A percentile compares a stretch with the other conserved stretches of the same genome.
Conservation (phyloP, 2,329 filamentous ascomycete genomes). For the Cladosporium halotolerans region DNA sequence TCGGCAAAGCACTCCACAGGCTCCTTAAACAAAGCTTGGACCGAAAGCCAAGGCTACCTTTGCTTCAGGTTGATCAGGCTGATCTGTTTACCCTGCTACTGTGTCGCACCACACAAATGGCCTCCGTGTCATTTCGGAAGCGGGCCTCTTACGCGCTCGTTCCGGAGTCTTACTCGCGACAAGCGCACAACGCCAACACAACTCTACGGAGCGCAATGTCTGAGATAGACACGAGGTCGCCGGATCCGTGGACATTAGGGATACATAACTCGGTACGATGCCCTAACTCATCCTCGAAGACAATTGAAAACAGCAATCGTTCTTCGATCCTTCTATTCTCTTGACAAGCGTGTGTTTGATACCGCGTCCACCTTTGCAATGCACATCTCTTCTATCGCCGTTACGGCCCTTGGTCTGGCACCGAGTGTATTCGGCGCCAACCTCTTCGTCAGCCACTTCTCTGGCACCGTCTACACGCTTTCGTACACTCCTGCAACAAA, state of each 20-base stretch:
- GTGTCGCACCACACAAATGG: slow-evolving; percentile 1
- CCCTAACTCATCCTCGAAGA: background rate
- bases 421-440: slow-evolving; percentile 5
- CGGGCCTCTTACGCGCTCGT: background rate
- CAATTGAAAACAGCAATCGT: background rate
- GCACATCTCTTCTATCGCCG: slow-evolving; percentile 5
- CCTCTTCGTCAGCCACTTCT: slow-evolving; percentile 10
- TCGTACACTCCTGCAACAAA: slow-evolving; percentile 7
- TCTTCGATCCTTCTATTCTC: background rate
- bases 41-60: slow-evolving; percentile 1
- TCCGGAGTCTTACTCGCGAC: slow-evolving; percentile 10
- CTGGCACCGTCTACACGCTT: slow-evolving; percentile 10
- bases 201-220: background rate
- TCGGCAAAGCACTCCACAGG: too few species aligned
- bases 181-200: slow-evolving; percentile 1
- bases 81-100: background rate
- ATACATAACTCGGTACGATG: slow-evolving; percentile 5
- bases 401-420: slow-evolving; percentile 10
- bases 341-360: slow-evolving; percentile 2
- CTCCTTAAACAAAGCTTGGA: slow-evolving; percentile 3
- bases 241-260: background rate
- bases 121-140: slow-evolving; percentile 11
- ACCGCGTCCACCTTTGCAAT: slow-evolving; percentile 4
- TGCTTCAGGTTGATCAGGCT: slow-evolving; percentile 7
- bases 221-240: slow-evolving; percentile 1